A percentile compares a stretch with the other conserved stretches of the same genome.
Conservation (phyloP, 2,329 filamentous ascomycete genomes). For the Cladorrhinum sp. region DNA sequence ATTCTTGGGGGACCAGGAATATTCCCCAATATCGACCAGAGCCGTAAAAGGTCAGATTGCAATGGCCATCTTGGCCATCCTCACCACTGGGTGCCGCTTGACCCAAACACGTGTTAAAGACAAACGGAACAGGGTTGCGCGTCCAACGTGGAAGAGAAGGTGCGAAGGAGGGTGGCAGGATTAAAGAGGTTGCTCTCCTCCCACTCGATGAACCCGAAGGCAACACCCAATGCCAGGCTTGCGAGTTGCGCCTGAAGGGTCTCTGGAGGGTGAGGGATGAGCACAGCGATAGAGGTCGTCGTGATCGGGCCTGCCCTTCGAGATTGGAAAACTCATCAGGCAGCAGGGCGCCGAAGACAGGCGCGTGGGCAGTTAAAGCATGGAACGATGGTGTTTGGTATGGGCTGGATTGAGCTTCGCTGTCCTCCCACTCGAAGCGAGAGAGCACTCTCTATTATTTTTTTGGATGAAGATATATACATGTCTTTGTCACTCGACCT, state of each 20-base stretch:
- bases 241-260: no score
- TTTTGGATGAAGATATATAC: background rate
- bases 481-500: background rate
- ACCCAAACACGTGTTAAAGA: background rate
- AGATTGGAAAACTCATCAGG: background rate
- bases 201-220: no score
- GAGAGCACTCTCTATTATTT: background rate
- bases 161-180: background rate
- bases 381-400: background rate
- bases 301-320: no score
- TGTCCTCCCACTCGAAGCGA: background rate
- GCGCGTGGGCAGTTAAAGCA: background rate
- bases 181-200: background rate
- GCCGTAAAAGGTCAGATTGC: no score
- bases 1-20: no score
- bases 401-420: background rate
- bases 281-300: background rate
- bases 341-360: background rate
- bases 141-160: background rate
- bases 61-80: background rate
- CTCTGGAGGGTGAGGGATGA: background rate
- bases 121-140: background rate
- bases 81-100: background rate
- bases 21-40: no score
- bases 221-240: no score